Evolutionary conservation across 192 early-diverging fungal species (phyloP).

Genomic region (Umbelopsis isabellina): DNA sequence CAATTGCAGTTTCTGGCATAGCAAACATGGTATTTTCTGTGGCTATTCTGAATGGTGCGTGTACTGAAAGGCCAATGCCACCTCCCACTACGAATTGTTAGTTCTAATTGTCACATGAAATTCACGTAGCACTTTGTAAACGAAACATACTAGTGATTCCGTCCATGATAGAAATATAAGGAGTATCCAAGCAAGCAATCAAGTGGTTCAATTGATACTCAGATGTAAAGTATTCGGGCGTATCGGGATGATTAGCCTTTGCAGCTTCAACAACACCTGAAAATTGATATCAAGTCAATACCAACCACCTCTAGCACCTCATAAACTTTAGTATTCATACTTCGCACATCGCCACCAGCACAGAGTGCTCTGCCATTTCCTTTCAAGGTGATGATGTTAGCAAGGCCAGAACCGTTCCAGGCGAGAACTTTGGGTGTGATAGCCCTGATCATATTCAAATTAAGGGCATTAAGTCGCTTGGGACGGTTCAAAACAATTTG

Average conservation of each 20-base stretch:
- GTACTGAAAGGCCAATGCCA: conserved; percentile 92
- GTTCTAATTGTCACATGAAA: not conserved
- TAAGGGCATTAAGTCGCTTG: conserved; percentile 83
- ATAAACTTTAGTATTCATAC: conserved; percentile 24
- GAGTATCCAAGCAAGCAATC: conserved; percentile 87
- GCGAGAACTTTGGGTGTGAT: conserved; percentile 63
- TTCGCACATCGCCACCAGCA: conserved; percentile 85
- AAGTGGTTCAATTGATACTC: conserved; percentile 94
- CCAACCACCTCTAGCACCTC: not conserved
- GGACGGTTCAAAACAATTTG: conserved; percentile 79
- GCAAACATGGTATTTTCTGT: conserved; percentile 95
- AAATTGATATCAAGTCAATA: not conserved
- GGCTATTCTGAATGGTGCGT: conserved; percentile 93
- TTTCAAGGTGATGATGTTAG: conserved; percentile 87
- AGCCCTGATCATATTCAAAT: conserved; percentile 77
- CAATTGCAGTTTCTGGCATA: conserved; percentile 98
- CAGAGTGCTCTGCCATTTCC: conserved; percentile 83
- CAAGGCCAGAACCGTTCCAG: conserved; percentile 84
- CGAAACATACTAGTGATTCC: conserved; percentile 76
- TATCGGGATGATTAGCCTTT: conserved; percentile 53
- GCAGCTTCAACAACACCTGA: conserved; percentile 51
- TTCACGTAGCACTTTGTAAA: not conserved
- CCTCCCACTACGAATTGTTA: conserved; percentile 80
- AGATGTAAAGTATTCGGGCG: conserved; percentile 81
- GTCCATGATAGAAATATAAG: conserved; percentile 87